Conservation (phyloP, 768 basidiomycete species). For the Phaeolepiota aurea region DNA sequence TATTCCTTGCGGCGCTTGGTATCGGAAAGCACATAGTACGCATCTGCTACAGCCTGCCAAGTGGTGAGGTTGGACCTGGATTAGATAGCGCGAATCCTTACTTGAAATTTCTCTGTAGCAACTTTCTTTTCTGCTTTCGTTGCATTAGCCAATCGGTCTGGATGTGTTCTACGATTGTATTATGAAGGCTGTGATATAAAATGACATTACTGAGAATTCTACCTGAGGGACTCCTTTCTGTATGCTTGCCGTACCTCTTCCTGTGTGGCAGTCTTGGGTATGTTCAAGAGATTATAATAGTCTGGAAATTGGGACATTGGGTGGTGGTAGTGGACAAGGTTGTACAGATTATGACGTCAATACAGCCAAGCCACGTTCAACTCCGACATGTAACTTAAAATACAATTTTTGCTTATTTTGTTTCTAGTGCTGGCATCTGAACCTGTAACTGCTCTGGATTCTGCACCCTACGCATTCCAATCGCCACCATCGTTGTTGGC, state of each 20-base stretch:
- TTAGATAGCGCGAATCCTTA: constrained; percentile 12
- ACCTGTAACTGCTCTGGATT: no score
- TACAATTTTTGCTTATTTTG: no score
- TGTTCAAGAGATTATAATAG: constrained; percentile 61
- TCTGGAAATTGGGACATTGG: constrained; percentile 71
- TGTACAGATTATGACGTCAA: neutral
- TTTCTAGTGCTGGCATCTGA: no score
- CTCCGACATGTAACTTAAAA: no score
- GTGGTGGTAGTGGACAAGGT: neutral
- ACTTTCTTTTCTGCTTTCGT: constrained; percentile 58
- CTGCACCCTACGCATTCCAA: constrained; percentile 18
- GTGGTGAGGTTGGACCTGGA: constrained; percentile 2
- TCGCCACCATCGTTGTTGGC: constrained; percentile 17
- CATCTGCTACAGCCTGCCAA: constrained; percentile 76
- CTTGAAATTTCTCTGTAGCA: constrained; percentile 85
- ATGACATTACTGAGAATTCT: constrained; percentile 4
- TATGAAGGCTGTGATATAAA: constrained; percentile 10
- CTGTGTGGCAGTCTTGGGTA: constrained; percentile 47
- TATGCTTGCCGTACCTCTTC: constrained; percentile 75
- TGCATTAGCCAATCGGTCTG: constrained; percentile 71
- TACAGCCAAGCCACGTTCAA: no score
- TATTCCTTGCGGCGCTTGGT: constrained; percentile 64
- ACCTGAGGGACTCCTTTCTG: constrained; percentile 74
- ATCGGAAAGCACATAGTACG: constrained; percentile 90
- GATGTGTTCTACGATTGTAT: constrained; percentile 61